Conservation (phyloP, 2,329 filamentous ascomycete genomes). For the Xylariaceae sp. region DNA sequence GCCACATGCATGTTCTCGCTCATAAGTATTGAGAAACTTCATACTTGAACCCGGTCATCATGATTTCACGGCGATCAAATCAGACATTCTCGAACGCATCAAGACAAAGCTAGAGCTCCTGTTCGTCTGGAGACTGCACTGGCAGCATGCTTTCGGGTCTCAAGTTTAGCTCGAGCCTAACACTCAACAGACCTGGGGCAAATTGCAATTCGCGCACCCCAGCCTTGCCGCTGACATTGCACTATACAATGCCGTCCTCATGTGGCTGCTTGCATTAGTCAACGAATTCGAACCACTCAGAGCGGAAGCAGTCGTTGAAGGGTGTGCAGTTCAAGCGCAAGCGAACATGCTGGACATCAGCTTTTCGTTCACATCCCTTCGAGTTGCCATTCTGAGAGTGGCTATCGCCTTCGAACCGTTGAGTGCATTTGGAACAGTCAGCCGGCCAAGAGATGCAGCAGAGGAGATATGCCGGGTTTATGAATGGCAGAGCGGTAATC, state of each 20-base stretch:
- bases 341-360: background rate
- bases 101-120: background rate
- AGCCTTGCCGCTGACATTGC: background rate
- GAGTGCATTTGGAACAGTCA: background rate
- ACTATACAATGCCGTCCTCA: conserved; percentile 2
- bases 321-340: too few species aligned
- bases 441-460: background rate
- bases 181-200: too few species aligned
- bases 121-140: conserved; percentile 1
- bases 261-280: conserved; percentile 4
- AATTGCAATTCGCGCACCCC: background rate
- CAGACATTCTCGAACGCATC: background rate
- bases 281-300: background rate
- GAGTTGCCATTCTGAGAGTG: background rate
- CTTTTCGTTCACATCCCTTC: background rate
- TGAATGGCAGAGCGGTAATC: conserved; percentile 2
- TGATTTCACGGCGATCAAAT: too few species aligned
- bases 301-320: background rate
- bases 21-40: too few species aligned
- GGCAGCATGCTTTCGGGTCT: conserved; percentile 1
- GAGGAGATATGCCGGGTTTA: conserved; percentile 1
- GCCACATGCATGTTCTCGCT: too few species aligned
- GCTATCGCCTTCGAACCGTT: background rate
- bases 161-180: background rate
- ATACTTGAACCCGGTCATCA: too few species aligned